These are phyloP conservation scores for Suillus subaureus DNA, from an alignment of 768 basidiomycete genomes.

Conservation along the genomic window DNA sequence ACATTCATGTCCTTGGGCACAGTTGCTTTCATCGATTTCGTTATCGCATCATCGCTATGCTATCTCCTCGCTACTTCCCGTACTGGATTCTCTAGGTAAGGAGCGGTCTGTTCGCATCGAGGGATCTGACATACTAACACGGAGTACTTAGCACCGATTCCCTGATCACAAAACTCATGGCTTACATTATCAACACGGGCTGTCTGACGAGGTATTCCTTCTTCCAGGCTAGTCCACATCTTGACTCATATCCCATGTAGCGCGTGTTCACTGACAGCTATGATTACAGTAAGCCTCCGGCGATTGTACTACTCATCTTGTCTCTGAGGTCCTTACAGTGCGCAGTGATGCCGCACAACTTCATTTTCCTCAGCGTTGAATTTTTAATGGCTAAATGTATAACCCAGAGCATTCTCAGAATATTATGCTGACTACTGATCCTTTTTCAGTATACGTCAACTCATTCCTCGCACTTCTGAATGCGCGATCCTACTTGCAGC, in stretches of 20 bases:
- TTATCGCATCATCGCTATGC: not conserved
- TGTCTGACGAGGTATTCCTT: not conserved
- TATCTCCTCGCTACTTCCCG: conserved; percentile 1
- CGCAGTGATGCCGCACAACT: not conserved
- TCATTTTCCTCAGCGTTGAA: not conserved
- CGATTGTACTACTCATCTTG: not conserved
- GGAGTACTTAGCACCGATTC: not conserved
- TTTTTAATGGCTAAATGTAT: not conserved
- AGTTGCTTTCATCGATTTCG: not conserved
- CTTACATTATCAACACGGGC: not conserved
- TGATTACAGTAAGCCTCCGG: not conserved
- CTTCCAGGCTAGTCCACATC: not conserved
- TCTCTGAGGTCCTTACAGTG: not conserved
- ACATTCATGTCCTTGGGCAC: not conserved
- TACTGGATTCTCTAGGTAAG: conserved; percentile 1
- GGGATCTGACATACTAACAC: not conserved
- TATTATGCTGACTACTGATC: not conserved
- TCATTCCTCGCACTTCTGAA: conserved; percentile 8
- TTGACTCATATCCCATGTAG: not conserved
- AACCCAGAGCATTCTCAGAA: not conserved
- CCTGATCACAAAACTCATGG: not conserved
- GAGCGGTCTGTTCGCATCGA: not conserved
- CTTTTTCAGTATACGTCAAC: conserved; percentile 10
- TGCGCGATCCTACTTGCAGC: conserved; percentile 2
- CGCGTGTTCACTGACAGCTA: not conserved